Evolutionary conservation across 2,329 filamentous ascomycete genomes (phyloP).

Genomic region (Chaetomium globosum): DNA sequence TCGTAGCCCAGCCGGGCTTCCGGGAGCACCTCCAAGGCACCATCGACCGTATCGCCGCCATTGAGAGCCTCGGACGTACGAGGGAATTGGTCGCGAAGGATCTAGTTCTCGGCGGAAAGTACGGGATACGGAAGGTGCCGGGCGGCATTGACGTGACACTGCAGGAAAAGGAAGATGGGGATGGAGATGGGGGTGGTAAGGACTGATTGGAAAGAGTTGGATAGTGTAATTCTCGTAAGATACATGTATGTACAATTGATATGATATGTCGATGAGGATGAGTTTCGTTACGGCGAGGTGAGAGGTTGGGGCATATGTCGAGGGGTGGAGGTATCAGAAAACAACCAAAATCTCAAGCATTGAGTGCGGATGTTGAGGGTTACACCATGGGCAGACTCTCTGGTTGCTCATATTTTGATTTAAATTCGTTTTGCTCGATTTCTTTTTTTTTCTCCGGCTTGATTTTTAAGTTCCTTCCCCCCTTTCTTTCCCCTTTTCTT

Average conservation of each 20-base stretch:
- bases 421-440: no score
- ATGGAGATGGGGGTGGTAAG: constrained; percentile 8
- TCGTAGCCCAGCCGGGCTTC: constrained; percentile 77
- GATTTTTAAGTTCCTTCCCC: no score
- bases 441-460: no score
- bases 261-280: background rate
- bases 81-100: constrained; percentile 95
- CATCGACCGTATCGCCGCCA: constrained; percentile 81
- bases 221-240: background rate
- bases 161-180: constrained; percentile 30
- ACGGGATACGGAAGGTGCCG: constrained; percentile 56
- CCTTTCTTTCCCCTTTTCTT: no score
- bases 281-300: background rate
- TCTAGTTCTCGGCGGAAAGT: constrained; percentile 80
- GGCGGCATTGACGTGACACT: constrained; percentile 35
- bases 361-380: no score
- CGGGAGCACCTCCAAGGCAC: constrained; percentile 80
- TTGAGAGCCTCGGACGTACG: constrained; percentile 91
- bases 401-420: no score
- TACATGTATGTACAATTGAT: constrained; percentile 8
- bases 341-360: no score
- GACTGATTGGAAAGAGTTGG: background rate
- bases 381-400: no score
- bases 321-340: background rate
- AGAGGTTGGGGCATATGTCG: background rate